A percentile compares a stretch with the other conserved stretches of the same genome.
Conservation (phyloP, 768 basidiomycete species). For the Serendipita sp. region DNA sequence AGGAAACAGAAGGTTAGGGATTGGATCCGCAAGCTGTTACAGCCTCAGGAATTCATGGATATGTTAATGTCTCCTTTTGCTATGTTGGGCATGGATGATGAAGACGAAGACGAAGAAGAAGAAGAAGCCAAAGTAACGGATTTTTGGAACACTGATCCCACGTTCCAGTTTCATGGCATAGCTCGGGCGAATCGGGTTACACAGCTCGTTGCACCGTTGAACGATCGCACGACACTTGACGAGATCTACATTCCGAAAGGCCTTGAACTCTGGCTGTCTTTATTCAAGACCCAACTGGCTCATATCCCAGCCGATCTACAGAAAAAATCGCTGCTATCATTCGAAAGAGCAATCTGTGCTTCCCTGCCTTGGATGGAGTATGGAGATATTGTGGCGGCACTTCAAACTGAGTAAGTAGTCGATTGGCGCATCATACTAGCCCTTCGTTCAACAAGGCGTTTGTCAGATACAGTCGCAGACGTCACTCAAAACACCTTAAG, state of each 20-base stretch:
- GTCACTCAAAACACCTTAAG: no score
- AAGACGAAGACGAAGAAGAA: background rate
- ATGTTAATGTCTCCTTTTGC: no score
- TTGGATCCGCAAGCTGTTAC: background rate
- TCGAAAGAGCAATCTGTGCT: background rate
- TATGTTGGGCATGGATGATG: background rate
- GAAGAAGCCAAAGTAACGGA: background rate
- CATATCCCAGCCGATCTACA: background rate
- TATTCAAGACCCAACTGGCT: no score
- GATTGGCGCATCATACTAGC: background rate
- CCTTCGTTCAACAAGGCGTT: background rate
- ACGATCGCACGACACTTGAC: no score
- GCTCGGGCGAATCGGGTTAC: no score
- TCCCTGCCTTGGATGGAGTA: background rate
- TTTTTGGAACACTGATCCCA: no score
- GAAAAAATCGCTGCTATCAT: background rate
- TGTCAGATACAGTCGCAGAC: background rate
- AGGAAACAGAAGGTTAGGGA: background rate
- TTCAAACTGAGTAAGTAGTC: background rate
- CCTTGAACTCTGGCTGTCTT: no score
- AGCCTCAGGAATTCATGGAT: no score
- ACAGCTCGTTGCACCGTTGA: no score
- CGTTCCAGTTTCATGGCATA: no score
- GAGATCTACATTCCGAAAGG: no score
- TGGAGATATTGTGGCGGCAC: background rate